A percentile compares a stretch with the other conserved stretches of the same genome.
Evolutionary conservation across 805 yeast species (phyloP).

Genomic region (Priceomyces carsonii): DNA sequence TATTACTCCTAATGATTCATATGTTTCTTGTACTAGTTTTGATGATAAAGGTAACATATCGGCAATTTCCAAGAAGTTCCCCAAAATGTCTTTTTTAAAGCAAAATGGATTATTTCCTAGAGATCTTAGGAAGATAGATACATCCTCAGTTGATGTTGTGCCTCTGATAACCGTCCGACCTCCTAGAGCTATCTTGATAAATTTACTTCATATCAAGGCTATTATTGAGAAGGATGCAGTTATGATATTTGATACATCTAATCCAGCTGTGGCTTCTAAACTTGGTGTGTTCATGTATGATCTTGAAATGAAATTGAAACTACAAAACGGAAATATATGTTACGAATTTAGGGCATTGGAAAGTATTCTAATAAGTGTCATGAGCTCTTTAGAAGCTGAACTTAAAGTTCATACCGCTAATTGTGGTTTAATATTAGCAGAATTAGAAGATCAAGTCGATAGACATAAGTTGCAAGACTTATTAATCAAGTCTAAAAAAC

Average conservation of each 20-base stretch:
- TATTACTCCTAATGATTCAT: constrained; percentile 48
- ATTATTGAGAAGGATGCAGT: constrained; percentile 79
- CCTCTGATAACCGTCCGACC: constrained; percentile 83
- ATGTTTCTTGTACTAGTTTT: constrained; percentile 79
- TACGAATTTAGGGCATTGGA: constrained; percentile 86
- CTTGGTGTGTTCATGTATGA: constrained; percentile 83
- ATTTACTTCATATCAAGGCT: constrained; percentile 86
- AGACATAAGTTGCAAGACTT: constrained; percentile 73
- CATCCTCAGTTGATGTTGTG: constrained; percentile 73
- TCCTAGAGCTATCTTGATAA: constrained; percentile 75
- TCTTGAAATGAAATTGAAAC: constrained; percentile 68
- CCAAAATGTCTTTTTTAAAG: constrained; percentile 66
- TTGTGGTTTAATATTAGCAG: constrained; percentile 65
- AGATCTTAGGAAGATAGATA: constrained; percentile 82
- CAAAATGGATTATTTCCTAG: constrained; percentile 80
- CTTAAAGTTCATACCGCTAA: constrained; percentile 55
- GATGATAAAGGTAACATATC: constrained; percentile 67
- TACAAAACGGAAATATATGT: constrained; percentile 22
- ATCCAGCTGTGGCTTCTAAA: constrained; percentile 64
- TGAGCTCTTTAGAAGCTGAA: constrained; percentile 78
- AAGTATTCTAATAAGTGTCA: constrained; percentile 76
- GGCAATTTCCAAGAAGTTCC: constrained; percentile 70
- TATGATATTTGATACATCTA: constrained; percentile 78
- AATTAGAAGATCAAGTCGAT: constrained; percentile 77
- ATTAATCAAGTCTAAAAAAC: constrained; percentile 67